Base-by-base conservation (phyloP, 2,329 filamentous ascomycete genomes). In the Trichoderma semiorbis region DNA sequence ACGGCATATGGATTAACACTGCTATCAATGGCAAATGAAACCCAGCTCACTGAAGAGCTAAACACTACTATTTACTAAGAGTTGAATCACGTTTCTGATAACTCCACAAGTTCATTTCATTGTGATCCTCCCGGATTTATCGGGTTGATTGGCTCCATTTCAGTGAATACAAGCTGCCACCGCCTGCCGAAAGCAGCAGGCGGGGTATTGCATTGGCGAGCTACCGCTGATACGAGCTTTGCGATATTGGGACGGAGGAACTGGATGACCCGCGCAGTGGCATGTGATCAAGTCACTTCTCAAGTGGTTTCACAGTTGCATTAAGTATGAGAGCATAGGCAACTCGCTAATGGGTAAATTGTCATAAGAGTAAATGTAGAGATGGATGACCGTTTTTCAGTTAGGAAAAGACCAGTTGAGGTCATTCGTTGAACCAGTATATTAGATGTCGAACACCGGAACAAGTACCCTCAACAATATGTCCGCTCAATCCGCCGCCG, bases 241-340 rank as follows among this genome's bases (percentile, higher is more conserved):
- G 36, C 47, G 28, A 34, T 30, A 26, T 69, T 60, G 47, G 28
- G 43, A n/a, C 18, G 39, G 39, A 50, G n/a, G 43, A 50, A 50
- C n/a, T 26, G 43, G 6, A 32, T 60, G 65, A 68, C 65, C 65
- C 36, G 24, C 7, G 8, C 28, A 36, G 21, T 11, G 28, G 39
- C 58, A 47, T 63, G 66, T 69, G 58, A 70, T 70, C 67, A 62
- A 12, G 65, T 60, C 65, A 43, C 53, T 18, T 60, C 11, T 60
- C 64, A 32, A 5, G 6, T 18, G 64, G 32, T 30, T 26, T 58
- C 64, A 43, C 18, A 14, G 24, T 12, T 47, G 43, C 18, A 50
- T 47, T 5, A 30, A 34, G 16, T n/a, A 47, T 5, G 5, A 36
- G 34, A 36, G 2, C 34, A 36, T 32, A 36, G 34, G 34, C 5